phyloP scores from a whole-genome alignment of 805 yeast genomes.

The Jamesozyma spencerorum region DNA sequence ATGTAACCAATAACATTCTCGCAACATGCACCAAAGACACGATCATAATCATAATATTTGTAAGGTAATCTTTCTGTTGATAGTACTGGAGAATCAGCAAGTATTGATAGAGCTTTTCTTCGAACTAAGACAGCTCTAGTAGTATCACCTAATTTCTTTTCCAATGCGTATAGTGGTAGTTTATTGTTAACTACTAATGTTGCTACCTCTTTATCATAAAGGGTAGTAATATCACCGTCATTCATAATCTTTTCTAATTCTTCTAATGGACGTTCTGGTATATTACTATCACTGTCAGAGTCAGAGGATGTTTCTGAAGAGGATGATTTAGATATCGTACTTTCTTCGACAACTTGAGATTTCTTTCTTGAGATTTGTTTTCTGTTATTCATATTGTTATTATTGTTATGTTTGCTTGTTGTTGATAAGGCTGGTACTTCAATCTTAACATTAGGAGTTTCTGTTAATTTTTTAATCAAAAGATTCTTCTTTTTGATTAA shows the following conservation, averaged over 20 bases:
- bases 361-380: background rate
- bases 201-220: slow-evolving; percentile 67
- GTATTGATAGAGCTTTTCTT: slow-evolving; percentile 79
- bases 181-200: slow-evolving; percentile 64
- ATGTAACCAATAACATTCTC: slow-evolving; percentile 95
- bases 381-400: background rate
- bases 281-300: slow-evolving; percentile 21
- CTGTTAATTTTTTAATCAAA: slow-evolving; percentile 5
- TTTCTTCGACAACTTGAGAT: background rate
- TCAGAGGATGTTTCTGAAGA: slow-evolving; percentile 3
- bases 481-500: slow-evolving; percentile 3
- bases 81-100: slow-evolving; percentile 75
- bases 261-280: background rate
- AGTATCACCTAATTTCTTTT: slow-evolving; percentile 80
- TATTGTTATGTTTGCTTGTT: background rate
- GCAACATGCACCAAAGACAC: slow-evolving; percentile 98
- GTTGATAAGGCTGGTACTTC: too few species aligned
- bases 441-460: slow-evolving; percentile 7
- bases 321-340: background rate
- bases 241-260: slow-evolving; percentile 41
- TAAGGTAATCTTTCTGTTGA: slow-evolving; percentile 69
- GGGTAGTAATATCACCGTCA: slow-evolving; percentile 58
- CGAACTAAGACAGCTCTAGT: slow-evolving; percentile 91
- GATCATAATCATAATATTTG: slow-evolving; percentile 77
- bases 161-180: slow-evolving; percentile 87